Base-by-base conservation (phyloP, 495 filamentous ascomycete species). In the Aspergillus conjunctus region DNA sequence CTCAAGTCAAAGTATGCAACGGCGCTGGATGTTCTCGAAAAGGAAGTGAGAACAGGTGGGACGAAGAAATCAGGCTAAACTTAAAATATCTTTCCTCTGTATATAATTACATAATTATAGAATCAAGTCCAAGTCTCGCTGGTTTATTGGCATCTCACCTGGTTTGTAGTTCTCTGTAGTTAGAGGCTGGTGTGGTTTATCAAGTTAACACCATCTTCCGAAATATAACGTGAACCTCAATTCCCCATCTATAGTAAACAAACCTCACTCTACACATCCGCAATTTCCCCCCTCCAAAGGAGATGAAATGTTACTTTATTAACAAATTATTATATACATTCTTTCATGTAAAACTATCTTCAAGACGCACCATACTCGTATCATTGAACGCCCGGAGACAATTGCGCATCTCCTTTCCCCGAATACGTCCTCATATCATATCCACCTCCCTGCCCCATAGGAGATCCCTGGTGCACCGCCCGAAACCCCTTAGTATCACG, bases 1-100 rank as follows among this genome's bases (percentile, higher is more conserved):
- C 74, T 82, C 59, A 77, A 85, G 62, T 71, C 75, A 56, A 77
- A 71, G n/a, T 91, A 90, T 69, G 81, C 83, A 61, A 68, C 66
- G 26, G 88, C 89, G 33, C 65, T 93, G 58, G 71, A 75, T 17
- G 63, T 64, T 39, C 69, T 83, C 8, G 81, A 80, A 49, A 69
- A 71, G 64, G 80, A 81, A 54, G 77, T 79, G 14, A 71, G 60
- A 41, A 51, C 53, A 2, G 60, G 56, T 46, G 54, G 59, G 11
- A 55, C 34, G 20, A 59, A 52, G 56, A 63, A 63, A n/a, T 20
- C 39, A 21, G 9, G 7, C 9, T 20, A 37, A 12, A 26, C 39
- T 22, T 22, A 26, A 37, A 51, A 32, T 51, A 51, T 32, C 26
- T 11, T 51, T 32, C 49, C 14, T 31, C 21, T 51, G 21, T 51